phyloP scores from a whole-genome alignment of 192 early-diverging fungal species.

The Spizellomyces punctatus region DNA sequence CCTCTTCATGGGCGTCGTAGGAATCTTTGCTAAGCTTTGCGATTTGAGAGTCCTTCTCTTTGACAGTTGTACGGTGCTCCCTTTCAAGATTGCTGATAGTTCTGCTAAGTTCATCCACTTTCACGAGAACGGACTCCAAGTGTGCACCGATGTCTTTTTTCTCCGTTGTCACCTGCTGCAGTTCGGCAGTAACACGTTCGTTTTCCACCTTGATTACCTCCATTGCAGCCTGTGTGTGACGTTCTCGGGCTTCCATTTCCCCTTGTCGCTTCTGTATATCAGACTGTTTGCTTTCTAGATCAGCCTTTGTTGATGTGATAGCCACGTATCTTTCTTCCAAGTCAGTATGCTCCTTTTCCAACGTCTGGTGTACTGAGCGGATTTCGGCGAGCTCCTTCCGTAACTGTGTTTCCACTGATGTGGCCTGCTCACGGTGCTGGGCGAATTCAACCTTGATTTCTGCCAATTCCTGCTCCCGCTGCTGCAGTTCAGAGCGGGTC shows the following conservation, averaged over 20 bases:
- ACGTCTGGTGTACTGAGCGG: conserved; percentile 18
- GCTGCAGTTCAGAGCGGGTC: conserved; percentile 41
- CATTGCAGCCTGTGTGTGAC: background rate
- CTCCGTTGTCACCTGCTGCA: conserved; percentile 18
- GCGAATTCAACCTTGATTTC: conserved; percentile 34
- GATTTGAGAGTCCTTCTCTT: conserved; percentile 44
- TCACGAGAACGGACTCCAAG: conserved; percentile 42
- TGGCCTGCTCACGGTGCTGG: conserved; percentile 25
- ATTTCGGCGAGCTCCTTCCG: conserved; percentile 27
- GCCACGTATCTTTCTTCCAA: conserved; percentile 37
- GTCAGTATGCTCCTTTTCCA: conserved; percentile 16
- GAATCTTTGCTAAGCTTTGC: conserved; percentile 34
- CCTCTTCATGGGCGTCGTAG: conserved; percentile 38
- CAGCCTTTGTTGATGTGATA: conserved; percentile 34
- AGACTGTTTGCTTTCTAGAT: conserved; percentile 32
- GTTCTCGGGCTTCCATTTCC: conserved; percentile 24
- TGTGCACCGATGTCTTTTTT: conserved; percentile 42
- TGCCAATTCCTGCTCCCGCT: conserved; percentile 47
- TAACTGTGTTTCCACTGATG: conserved; percentile 28
- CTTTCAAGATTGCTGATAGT: conserved; percentile 36
- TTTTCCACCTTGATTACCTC: conserved; percentile 19
- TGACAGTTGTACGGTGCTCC: conserved; percentile 37
- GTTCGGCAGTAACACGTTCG: conserved; percentile 17
- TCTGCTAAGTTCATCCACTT: conserved; percentile 42
- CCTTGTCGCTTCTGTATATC: conserved; percentile 26